Base-by-base conservation (phyloP, 2,329 filamentous ascomycete species). In the Microascus cirrosus region DNA sequence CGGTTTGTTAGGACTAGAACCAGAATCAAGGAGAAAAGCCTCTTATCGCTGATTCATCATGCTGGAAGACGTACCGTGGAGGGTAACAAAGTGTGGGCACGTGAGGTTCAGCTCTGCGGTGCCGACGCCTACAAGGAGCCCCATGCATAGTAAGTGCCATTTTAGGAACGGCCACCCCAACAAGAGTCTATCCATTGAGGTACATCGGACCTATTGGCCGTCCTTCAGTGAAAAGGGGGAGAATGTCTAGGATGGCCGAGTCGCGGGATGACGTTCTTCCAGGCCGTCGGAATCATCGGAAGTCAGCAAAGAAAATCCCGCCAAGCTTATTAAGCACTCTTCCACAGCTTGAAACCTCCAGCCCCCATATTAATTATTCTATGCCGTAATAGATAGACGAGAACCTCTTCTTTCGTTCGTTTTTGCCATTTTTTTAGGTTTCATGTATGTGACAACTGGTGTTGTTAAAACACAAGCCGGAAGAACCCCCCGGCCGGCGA, bases 11-110 rank as follows among this genome's bases (percentile, higher is more conserved):
- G 34, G 39, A 52, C 20, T 24, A 34, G 34, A 51, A 52, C 20
- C 54, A 58, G 54, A 52, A 60, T 60, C 55, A n/a, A 52, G 13
- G n/a, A 54, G 4, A 20, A 39, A 18, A 42, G 36, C 36, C 18
- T 42, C 3, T 42, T 42, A 13, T 12, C 4, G 36, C 36, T 4
- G 18, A 42, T 12, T 42, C 36, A 13, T 48, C 22, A 7, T 18
- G 35, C n/a, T 2, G 36, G 11, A 7, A 32, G 42, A 65, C 65
- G 39, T 65, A 70, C 68, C 68, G 50, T 69, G 56, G 18, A 60
- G 61, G 11, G 63, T 63, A 20, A 70, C 66, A 55, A 65, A 70
- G 52, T 69, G 64, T 3, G 69, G 68, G 13, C 12, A 52, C 6
- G 36, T 15, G 36, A 3, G 36, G 36, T 42, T 42, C 36, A 42